A percentile compares a stretch with the other conserved stretches of the same genome.
Evolutionary conservation across 2,329 filamentous ascomycete genomes (phyloP).

Genomic region (Diplodia scrobiculata): DNA sequence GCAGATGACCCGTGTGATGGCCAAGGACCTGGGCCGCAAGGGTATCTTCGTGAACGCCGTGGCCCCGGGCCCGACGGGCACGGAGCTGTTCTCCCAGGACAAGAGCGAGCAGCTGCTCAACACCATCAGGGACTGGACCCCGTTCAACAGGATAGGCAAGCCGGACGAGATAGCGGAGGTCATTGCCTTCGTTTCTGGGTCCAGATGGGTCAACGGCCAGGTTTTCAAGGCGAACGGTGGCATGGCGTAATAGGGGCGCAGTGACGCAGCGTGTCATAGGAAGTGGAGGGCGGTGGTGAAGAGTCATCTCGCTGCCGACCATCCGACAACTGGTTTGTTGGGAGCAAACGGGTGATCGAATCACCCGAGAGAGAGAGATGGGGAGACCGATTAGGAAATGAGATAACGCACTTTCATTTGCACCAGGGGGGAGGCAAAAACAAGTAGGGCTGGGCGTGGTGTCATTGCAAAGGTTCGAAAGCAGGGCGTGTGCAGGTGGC

Average conservation of each 20-base stretch:
- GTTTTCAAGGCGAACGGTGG: conserved; percentile 38
- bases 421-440: neutral
- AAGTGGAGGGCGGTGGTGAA: neutral
- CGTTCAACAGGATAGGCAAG: conserved; percentile 31
- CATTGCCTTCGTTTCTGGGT: conserved; percentile 36
- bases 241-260: conserved; percentile 30
- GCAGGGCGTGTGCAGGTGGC: conserved; percentile 4
- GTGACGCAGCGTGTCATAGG: neutral
- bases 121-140: conserved; percentile 3
- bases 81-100: conserved; percentile 48
- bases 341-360: conserved; percentile 22
- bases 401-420: neutral
- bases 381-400: neutral
- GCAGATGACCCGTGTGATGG: conserved; percentile 58
- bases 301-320: conserved; percentile 15
- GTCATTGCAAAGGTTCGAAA: conserved; percentile 3
- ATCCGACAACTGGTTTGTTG: conserved; percentile 19
- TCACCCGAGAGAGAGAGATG: conserved; percentile 10
- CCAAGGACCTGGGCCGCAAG: conserved; percentile 58
- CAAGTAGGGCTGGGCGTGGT: conserved; percentile 7
- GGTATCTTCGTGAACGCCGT: conserved; percentile 57
- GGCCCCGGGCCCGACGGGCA: conserved; percentile 58
- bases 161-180: conserved; percentile 37
- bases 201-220: conserved; percentile 35
- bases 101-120: conserved; percentile 51